Percentiles rank a stretch among this genome's conserved stretches.
Conservation (phyloP, 495 filamentous ascomycete species). For the Halenospora varia region DNA sequence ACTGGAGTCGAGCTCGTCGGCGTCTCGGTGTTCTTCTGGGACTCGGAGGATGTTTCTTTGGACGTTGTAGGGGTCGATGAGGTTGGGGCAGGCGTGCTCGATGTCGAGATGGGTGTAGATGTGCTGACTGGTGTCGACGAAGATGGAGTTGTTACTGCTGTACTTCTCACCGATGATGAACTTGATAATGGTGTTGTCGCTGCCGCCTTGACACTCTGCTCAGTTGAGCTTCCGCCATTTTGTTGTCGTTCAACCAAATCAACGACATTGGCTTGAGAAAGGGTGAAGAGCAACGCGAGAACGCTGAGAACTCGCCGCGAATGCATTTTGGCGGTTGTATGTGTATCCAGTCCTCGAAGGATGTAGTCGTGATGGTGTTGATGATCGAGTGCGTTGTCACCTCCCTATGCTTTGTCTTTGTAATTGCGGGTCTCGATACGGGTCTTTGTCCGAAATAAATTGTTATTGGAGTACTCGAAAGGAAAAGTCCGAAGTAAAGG, state of each 20-base stretch:
- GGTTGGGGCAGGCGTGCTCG: neutral
- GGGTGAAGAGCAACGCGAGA: slow-evolving; percentile 13
- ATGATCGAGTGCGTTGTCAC: neutral
- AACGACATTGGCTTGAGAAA: slow-evolving; percentile 21
- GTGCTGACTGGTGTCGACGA: neutral
- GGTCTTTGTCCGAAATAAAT: neutral
- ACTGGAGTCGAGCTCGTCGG: slow-evolving; percentile 8
- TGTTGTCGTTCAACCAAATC: slow-evolving; percentile 8
- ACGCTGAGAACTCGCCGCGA: slow-evolving; percentile 13
- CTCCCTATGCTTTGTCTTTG: neutral
- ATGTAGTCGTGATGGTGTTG: neutral
- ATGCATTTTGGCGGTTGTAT: slow-evolving; percentile 11
- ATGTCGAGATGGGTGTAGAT: neutral
- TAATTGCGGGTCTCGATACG: neutral
- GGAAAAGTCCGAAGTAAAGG: neutral
- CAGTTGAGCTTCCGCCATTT: neutral
- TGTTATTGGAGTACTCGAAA: no score
- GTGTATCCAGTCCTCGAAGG: neutral
- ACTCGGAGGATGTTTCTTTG: neutral
- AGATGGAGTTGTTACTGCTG: neutral
- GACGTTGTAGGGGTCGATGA: neutral
- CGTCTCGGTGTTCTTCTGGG: neutral
- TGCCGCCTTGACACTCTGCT: neutral
- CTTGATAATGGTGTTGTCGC: neutral
- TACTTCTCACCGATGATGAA: neutral